Evolutionary conservation across 331 rosid species (phyloP).

Genomic region (Pyrus hybrid): DNA sequence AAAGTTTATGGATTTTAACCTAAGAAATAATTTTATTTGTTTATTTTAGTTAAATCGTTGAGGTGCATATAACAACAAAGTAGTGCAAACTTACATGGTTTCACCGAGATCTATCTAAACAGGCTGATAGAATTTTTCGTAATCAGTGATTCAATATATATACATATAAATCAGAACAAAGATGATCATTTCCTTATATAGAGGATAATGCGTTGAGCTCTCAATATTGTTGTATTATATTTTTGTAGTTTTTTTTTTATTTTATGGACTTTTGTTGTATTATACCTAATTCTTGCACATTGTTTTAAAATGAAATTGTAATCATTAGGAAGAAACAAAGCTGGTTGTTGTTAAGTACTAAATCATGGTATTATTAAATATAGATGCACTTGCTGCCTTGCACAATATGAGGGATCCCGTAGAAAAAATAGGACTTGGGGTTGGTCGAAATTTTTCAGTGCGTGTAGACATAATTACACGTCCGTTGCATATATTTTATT

Average conservation of each 20-base stretch:
- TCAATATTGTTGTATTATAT: too few species aligned
- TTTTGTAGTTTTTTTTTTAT: not conserved
- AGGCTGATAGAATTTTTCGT: too few species aligned
- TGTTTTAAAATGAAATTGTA: not conserved
- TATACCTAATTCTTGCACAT: not conserved
- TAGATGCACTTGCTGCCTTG: not conserved
- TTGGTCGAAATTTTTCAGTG: not conserved
- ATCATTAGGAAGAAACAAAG: not conserved
- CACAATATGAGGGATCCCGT: not conserved
- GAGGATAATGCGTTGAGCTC: too few species aligned
- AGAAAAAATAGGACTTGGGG: not conserved
- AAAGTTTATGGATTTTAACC: too few species aligned
- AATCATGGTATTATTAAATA: constrained; percentile 15
- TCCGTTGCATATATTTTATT: constrained; percentile 4
- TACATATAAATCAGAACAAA: too few species aligned
- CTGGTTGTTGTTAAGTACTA: constrained; percentile 3
- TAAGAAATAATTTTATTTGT: too few species aligned
- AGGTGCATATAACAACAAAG: too few species aligned
- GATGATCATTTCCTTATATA: too few species aligned
- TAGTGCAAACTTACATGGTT: too few species aligned
- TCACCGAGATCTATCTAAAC: too few species aligned
- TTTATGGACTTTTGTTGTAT: not conserved
- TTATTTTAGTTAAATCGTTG: too few species aligned
- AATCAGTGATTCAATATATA: too few species aligned
- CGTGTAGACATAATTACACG: constrained; percentile 9